Evolutionary conservation across 768 basidiomycete genomes (phyloP), one percentile per base, ranked within the genome.

Genomic region (Kwoniella mangroviensis): DNA sequence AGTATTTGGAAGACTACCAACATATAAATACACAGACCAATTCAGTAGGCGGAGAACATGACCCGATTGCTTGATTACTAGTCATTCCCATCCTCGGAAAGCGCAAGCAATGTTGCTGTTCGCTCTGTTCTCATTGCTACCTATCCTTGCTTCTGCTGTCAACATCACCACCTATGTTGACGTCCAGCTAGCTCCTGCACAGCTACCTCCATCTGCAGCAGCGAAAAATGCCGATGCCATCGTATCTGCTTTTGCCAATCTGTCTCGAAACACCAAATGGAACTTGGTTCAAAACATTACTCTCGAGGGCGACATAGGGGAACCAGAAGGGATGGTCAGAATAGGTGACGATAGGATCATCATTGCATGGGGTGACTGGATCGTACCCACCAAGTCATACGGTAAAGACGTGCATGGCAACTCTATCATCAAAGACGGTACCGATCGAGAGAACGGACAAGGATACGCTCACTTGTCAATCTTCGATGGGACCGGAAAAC

Each of bases 181-280:
- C 19, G 45, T 49, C 12, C 45, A 2, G 13, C 45, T 49, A 49
- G 13, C 56, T 21, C 64, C 71, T n/a, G 34, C 28, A 55, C 67
- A 56, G 15, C 71, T 72, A 11, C 71, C 71, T 4, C 26, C 67
- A 28, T 63, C 71, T 2, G 49, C 22, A 13, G 71, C 56, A 12
- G 61, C 67, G 2, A 55, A 52, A 28, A 54, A 72, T 49, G 59
- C 61, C 22, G 71, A 72, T 65, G 71, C 62, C 43, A 63, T 72
- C 61, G 67, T 69, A n/a, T 42, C 43, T 3, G 64, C 64, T 13
- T 72, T 72, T 52, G 40, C 41, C 63, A 40, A 68, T 28, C 67
- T 72, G 9, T 68, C 67, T 24, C 67, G 71, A 45, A 69, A 60
- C 42, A 72, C 71, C 6, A 56, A 63, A 19, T 72, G 71, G 71